These are phyloP conservation scores for Annulohypoxylon maeteangense DNA, from an alignment of 495 filamentous ascomycete species.

Conservation along the genomic window DNA sequence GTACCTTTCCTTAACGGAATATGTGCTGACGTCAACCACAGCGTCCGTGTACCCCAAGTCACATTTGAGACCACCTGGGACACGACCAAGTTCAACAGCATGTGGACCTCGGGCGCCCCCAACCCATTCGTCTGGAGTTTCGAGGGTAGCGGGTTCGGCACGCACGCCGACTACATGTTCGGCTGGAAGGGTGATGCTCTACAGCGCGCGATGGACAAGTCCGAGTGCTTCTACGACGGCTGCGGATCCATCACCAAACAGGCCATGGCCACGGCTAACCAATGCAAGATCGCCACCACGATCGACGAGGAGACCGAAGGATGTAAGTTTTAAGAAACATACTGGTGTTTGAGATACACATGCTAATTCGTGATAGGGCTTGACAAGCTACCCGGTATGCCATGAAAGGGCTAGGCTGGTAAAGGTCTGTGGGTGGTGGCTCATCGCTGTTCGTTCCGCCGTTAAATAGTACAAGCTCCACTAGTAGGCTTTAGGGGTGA, in stretches of 20 bases:
- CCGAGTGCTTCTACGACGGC: constrained; percentile 56
- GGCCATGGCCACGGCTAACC: constrained; percentile 52
- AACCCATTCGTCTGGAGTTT: constrained; percentile 61
- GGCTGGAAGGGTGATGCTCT: constrained; percentile 58
- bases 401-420: not conserved
- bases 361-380: not conserved
- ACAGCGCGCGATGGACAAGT: constrained; percentile 57
- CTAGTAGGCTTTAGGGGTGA: not conserved
- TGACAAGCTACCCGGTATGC: constrained; percentile 3
- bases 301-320: constrained; percentile 57
- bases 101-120: constrained; percentile 54
- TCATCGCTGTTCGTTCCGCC: not conserved
- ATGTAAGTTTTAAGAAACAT: constrained; percentile 51
- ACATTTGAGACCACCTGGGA: constrained; percentile 63
- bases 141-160: constrained; percentile 58
- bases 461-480: not conserved
- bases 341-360: not conserved
- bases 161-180: constrained; percentile 59
- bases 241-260: constrained; percentile 60
- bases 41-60: constrained; percentile 50
- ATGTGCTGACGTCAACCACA: not conserved
- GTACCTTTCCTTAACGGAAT: too few relatives aligned
- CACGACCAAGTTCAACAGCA: constrained; percentile 56
- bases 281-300: constrained; percentile 54
- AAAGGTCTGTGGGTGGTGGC: not conserved